Base-by-base conservation (phyloP, 75 land plant genomes). In the Picea glauca region DNA sequence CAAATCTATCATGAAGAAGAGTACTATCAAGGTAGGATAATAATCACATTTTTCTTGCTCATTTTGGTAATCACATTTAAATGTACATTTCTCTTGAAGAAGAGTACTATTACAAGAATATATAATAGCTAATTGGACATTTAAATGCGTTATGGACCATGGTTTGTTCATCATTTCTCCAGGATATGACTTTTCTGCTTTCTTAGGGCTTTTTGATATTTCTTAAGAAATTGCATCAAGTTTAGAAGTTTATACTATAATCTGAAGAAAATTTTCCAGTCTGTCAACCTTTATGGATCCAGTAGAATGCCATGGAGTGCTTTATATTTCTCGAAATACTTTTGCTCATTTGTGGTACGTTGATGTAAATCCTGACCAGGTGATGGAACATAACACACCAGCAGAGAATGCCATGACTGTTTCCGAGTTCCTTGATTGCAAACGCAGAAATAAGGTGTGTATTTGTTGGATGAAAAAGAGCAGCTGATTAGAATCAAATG, bases 1-100 rank as follows among this genome's bases (percentile, higher is more conserved):
- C 70, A 96, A 96, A 86, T 78, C 98, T 18, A 92, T 96, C 75
- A 87, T 94, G 90, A 96, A 94, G 77, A 96, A 96, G 82, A 86
- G 88, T 82, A 94, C 93, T 56, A 84, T 83, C 54, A 91, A 91
- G 91, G 93, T 87, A 60, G 56, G 56, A 50, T 50, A 50, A 11
- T 50, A 9, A 9, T 50, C 56, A 50, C 11, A 11, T 50, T 50
- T 50, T 50, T 9, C 1, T 50, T 50, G 56, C 12, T 9, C 12
- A 50, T 50, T 11, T 50, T 50, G 56, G 56, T 50, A 50, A 26
- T 26, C 26, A 26, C 26, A 26, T 26, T 26, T 26, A 26, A 26
- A 26, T 26, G 26, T 26, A 26, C 26, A 26, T 26, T 26, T 26
- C 26, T 26, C 26, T 26, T 26, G 26, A 26, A 26, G 26, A 26